A percentile compares a stretch with the other conserved stretches of the same genome.
These are phyloP conservation scores for Trichoderma pleuroti DNA, from an alignment of 2,329 filamentous ascomycete species.

Conservation along the genomic window DNA sequence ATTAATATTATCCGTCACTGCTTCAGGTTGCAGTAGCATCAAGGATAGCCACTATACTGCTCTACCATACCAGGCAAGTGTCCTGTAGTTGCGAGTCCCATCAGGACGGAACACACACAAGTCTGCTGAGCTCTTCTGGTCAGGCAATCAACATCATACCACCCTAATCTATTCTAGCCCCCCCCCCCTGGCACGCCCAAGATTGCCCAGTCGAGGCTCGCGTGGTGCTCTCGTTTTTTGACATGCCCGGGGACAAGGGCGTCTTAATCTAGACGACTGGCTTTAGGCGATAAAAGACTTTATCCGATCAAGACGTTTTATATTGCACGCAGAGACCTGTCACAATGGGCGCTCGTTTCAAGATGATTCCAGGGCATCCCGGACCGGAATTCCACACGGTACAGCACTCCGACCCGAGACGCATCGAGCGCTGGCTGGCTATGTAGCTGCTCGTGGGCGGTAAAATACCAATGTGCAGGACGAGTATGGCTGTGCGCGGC, in stretches of 20 bases:
- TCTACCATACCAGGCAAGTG: background rate
- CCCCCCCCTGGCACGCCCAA: background rate
- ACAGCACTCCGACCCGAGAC: background rate
- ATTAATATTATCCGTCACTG: background rate
- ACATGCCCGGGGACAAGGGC: constrained; percentile 6
- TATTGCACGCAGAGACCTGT: background rate
- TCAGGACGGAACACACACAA: background rate
- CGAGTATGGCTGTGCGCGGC: background rate
- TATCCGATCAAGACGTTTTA: constrained; percentile 9
- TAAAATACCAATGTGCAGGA: background rate
- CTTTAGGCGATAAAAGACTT: constrained; percentile 4
- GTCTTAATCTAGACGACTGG: constrained; percentile 4
- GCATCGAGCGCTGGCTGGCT: no score
- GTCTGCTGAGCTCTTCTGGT: background rate
- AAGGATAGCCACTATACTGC: no score
- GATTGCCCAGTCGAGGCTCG: background rate
- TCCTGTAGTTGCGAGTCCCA: background rate
- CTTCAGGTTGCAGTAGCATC: background rate
- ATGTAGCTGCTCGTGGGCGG: no score
- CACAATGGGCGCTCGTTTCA: background rate
- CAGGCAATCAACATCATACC: constrained; percentile 16
- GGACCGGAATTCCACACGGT: background rate
- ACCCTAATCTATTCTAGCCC: background rate
- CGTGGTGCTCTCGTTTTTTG: background rate
- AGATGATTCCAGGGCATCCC: background rate